Evolutionary conservation across 2,329 filamentous ascomycete species (phyloP).

Genomic region (Stemphylium lycopersici): DNA sequence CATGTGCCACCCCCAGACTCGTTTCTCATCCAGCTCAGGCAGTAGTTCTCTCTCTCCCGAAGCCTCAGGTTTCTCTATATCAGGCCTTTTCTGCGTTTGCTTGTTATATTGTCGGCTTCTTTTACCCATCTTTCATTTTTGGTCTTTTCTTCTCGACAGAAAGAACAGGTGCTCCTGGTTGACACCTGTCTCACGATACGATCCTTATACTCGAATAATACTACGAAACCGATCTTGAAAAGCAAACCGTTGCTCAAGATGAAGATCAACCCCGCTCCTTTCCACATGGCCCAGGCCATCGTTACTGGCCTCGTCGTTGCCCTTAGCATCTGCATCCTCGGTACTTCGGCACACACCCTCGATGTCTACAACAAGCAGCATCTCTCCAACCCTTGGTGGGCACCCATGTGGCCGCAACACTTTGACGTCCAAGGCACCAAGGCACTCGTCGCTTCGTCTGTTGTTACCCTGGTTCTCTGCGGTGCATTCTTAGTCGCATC

Average conservation of each 20-base stretch:
- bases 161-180: conserved; percentile 40
- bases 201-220: conserved; percentile 9
- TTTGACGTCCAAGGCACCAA: conserved; percentile 55
- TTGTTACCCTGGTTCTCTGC: conserved; percentile 49
- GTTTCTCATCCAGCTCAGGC: conserved; percentile 26
- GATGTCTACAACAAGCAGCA: conserved; percentile 52
- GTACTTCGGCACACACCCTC: conserved; percentile 52
- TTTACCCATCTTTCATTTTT: conserved; percentile 27
- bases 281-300: conserved; percentile 44
- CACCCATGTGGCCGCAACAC: conserved; percentile 56
- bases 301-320: conserved; percentile 47
- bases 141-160: conserved; percentile 7
- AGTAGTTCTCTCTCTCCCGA: conserved; percentile 3
- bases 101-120: conserved; percentile 22
- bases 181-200: conserved; percentile 19
- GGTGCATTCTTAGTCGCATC: conserved; percentile 41
- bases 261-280: conserved; percentile 47
- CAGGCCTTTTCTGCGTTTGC: conserved; percentile 10
- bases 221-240: neutral
- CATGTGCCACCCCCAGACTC: conserved; percentile 27
- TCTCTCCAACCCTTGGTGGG: conserved; percentile 54
- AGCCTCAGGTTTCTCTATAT: conserved; percentile 21
- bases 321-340: conserved; percentile 52
- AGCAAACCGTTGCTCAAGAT: conserved; percentile 22
- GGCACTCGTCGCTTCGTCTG: conserved; percentile 48